Percentiles rank a stretch among this genome's conserved stretches.
These are phyloP conservation scores for Miscanthus sacchariflorus DNA, from an alignment of 202 grass and related monocot species.

Conservation along the genomic window DNA sequence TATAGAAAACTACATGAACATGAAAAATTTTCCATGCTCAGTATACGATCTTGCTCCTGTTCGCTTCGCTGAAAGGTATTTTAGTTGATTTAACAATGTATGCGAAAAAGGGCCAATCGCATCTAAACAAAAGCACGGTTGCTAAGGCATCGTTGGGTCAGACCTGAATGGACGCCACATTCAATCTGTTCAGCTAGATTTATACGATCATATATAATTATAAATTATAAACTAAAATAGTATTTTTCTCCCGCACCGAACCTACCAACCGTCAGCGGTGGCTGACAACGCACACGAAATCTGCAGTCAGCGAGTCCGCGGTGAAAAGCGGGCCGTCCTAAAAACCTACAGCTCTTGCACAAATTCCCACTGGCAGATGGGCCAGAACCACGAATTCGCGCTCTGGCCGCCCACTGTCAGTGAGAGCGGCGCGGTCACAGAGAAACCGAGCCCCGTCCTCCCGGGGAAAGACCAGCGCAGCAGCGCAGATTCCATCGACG, in stretches of 20 bases:
- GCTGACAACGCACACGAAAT: constrained; percentile 11
- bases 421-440: no score
- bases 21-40: no score
- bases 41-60: no score
- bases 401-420: background rate
- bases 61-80: no score
- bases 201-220: no score
- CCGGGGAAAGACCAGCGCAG: constrained; percentile 9
- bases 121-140: background rate
- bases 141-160: background rate
- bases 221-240: no score
- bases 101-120: no score
- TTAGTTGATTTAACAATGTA: no score
- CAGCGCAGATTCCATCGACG: constrained; percentile 36
- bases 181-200: no score
- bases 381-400: background rate
- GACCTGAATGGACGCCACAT: background rate
- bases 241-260: no score
- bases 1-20: no score
- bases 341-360: no score
- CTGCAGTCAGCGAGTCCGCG: background rate
- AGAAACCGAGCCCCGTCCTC: background rate
- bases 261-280: background rate
- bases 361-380: background rate
- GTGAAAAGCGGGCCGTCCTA: constrained; percentile 1